phyloP scores from a whole-genome alignment of 805 yeast genomes.

The Wickerhamiella sergipiensis region DNA sequence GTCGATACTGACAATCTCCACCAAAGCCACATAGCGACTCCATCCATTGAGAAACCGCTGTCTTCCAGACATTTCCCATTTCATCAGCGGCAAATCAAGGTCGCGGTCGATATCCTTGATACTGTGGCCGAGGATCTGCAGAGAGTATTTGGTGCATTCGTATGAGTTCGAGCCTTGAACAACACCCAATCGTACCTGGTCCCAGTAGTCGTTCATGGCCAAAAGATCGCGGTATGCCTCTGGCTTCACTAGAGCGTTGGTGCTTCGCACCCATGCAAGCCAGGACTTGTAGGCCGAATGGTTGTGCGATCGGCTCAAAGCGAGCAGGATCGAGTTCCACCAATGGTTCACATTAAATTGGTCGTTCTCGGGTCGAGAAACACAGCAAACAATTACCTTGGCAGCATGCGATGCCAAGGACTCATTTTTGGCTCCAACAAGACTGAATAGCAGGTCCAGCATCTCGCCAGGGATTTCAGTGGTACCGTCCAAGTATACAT shows the following conservation, averaged over 20 bases:
- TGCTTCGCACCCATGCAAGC: neutral
- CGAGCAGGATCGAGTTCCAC: neutral
- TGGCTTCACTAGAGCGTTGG: neutral
- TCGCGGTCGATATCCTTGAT: neutral
- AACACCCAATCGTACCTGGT: neutral
- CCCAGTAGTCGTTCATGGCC: neutral
- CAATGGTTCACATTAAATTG: neutral
- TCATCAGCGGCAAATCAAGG: neutral
- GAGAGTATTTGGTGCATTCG: neutral
- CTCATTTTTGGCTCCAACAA: neutral
- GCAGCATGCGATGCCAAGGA: neutral
- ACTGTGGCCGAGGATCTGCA: neutral
- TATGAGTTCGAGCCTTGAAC: neutral
- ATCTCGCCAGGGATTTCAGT: neutral
- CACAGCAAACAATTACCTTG: neutral
- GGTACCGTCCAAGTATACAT: neutral
- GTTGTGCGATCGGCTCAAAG: neutral
- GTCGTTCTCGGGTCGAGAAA: neutral
- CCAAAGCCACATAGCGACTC: slow-evolving; percentile 60
- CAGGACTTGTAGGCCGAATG: neutral
- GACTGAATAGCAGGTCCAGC: neutral
- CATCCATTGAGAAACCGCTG: slow-evolving; percentile 33
- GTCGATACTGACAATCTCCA: slow-evolving; percentile 71
- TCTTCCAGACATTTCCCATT: neutral
- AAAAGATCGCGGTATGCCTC: neutral